These are phyloP conservation scores for Pedinophyceae sp. DNA, from an alignment of 139 green algal genomes.

Conservation along the genomic window DNA sequence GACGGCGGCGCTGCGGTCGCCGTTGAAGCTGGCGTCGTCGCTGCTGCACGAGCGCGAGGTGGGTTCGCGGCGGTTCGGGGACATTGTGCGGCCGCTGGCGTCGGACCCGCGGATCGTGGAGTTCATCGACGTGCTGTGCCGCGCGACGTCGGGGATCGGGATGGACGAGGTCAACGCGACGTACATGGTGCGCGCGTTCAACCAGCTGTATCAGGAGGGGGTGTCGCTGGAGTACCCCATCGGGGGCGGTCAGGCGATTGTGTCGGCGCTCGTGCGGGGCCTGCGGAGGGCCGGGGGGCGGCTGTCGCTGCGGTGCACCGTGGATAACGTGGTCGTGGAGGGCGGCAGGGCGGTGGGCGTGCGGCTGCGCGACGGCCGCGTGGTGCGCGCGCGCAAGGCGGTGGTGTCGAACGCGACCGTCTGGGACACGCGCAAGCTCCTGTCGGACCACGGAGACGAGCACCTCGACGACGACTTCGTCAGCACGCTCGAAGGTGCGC, in stretches of 20 bases:
- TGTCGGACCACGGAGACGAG: slow-evolving; percentile 14
- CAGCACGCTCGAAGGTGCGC: too few relatives aligned
- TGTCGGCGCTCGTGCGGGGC: slow-evolving; percentile 24
- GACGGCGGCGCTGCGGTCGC: slow-evolving; percentile 3
- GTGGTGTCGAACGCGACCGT: slow-evolving; percentile 75
- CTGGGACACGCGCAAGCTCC: slow-evolving; percentile 58
- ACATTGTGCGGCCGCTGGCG: slow-evolving; percentile 8
- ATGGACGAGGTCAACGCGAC: slow-evolving; percentile 11
- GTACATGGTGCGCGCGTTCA: slow-evolving; percentile 40
- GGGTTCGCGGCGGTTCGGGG: slow-evolving; percentile 8
- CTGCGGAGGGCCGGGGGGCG: slow-evolving; percentile 27
- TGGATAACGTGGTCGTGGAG: slow-evolving; percentile 23
- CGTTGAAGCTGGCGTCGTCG: neutral
- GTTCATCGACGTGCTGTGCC: slow-evolving; percentile 29
- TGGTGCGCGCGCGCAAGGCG: slow-evolving; percentile 36
- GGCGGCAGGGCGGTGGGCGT: slow-evolving; percentile 1
- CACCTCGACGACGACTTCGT: too few relatives aligned
- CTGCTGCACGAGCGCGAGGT: neutral
- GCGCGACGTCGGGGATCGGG: slow-evolving; percentile 11
- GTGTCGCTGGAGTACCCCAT: slow-evolving; percentile 27
- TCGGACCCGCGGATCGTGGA: slow-evolving; percentile 1
- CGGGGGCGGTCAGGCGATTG: slow-evolving; percentile 23
- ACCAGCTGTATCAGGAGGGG: slow-evolving; percentile 16
- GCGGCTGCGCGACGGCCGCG: neutral
- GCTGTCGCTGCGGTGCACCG: slow-evolving; percentile 16